A percentile compares a stretch with the other conserved stretches of the same genome.
Evolutionary conservation across 1,284 basidiomycete genomes (phyloP).

Genomic region (Porphyrellus sp.): DNA sequence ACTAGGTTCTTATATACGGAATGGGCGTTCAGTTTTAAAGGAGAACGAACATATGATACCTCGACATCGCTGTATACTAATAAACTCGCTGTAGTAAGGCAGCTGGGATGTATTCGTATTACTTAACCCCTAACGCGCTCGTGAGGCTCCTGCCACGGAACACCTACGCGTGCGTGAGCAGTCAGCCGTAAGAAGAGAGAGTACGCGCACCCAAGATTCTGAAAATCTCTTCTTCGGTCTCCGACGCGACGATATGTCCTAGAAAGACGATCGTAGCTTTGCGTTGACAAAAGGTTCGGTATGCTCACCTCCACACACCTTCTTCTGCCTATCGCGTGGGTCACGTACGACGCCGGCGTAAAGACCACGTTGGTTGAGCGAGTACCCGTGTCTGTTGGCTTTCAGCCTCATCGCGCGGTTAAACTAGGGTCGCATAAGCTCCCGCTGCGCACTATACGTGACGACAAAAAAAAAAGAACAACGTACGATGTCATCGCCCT

Average conservation of each 20-base stretch:
- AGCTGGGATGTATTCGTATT: too few relatives aligned
- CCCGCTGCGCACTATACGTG: too few relatives aligned
- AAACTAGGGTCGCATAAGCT: conserved; percentile 52
- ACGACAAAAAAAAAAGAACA: background rate
- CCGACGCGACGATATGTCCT: conserved; percentile 77
- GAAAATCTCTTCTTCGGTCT: conserved; percentile 85
- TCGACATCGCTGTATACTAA: background rate
- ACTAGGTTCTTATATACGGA: background rate
- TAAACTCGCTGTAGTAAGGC: background rate
- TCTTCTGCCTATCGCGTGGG: conserved; percentile 50
- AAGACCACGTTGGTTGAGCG: conserved; percentile 82
- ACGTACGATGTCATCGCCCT: conserved; percentile 82
- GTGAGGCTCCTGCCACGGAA: conserved; percentile 78
- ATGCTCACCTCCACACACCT: conserved; percentile 60
- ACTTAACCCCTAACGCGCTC: conserved; percentile 51
- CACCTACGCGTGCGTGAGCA: conserved; percentile 29
- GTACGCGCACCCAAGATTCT: conserved; percentile 54
- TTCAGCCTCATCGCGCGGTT: conserved; percentile 86
- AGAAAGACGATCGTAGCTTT: too few relatives aligned
- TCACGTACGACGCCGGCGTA: conserved; percentile 73
- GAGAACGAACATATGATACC: background rate
- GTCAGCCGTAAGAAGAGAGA: background rate
- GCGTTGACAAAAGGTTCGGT: too few relatives aligned
- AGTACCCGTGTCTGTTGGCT: conserved; percentile 78
- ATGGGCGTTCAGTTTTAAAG: background rate